These are phyloP conservation scores for Asparagopsis taxiformis DNA, from an alignment of 31 red algal genomes.

Conservation along the genomic window DNA sequence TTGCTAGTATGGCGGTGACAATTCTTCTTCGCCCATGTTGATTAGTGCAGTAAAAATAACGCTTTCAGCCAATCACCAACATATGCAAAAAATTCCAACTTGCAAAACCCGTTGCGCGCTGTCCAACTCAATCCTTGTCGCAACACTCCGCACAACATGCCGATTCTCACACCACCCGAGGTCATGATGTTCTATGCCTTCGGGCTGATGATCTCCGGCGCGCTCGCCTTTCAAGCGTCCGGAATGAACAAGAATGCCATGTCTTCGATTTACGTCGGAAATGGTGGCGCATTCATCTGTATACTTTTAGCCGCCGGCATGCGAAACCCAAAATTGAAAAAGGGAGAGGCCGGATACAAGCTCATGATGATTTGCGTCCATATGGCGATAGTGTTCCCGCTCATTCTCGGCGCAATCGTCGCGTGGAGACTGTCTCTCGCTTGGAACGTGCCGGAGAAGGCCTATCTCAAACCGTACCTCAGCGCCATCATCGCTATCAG, in stretches of 20 bases:
- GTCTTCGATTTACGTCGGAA: slow-evolving; percentile 61
- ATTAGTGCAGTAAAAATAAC: too few species aligned
- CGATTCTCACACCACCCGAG: slow-evolving; percentile 11
- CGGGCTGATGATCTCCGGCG: slow-evolving; percentile 46
- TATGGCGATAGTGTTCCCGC: slow-evolving; percentile 42
- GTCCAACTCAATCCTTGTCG: neutral
- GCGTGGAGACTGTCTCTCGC: slow-evolving; percentile 44
- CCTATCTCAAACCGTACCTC: slow-evolving; percentile 50
- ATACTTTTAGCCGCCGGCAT: slow-evolving; percentile 36
- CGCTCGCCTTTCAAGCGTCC: slow-evolving; percentile 48
- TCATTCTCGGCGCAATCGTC: slow-evolving; percentile 24
- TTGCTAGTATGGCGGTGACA: too few species aligned
- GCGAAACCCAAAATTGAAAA: slow-evolving; percentile 37
- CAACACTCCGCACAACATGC: neutral
- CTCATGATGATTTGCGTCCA: slow-evolving; percentile 57
- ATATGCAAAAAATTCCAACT: too few species aligned
- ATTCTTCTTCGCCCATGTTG: too few species aligned
- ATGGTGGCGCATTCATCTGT: slow-evolving; percentile 40
- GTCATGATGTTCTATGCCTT: slow-evolving; percentile 33
- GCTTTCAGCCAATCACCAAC: too few species aligned
- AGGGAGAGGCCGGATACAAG: slow-evolving; percentile 45
- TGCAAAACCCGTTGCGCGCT: slow-evolving; percentile 21
- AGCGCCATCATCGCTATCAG: slow-evolving; percentile 26
- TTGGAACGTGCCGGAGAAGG: slow-evolving; percentile 45
- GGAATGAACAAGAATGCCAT: slow-evolving; percentile 14